These are phyloP conservation scores for Leccinum boreale DNA, from an alignment of 768 basidiomycete genomes.

Conservation along the genomic window DNA sequence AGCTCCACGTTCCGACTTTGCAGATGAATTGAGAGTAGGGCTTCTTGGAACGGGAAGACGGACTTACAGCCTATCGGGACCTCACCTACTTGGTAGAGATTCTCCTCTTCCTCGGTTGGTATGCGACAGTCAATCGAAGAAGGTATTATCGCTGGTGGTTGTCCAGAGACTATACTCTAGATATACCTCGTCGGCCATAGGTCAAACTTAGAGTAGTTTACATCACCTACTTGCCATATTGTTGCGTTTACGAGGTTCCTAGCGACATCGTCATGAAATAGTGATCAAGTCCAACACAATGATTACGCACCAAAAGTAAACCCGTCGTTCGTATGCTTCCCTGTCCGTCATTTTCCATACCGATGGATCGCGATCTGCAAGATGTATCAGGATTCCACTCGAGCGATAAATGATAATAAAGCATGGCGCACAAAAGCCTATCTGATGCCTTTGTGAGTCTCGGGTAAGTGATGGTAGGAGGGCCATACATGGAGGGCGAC, in stretches of 20 bases:
- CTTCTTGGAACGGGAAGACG: background rate
- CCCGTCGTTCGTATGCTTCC: constrained; percentile 50
- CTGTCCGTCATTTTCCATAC: constrained; percentile 48
- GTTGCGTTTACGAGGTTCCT: constrained; percentile 42
- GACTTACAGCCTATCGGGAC: constrained; percentile 44
- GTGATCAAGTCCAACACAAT: background rate
- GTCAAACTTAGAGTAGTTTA: background rate
- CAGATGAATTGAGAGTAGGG: background rate
- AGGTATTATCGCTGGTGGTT: constrained; percentile 44
- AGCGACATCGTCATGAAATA: background rate
- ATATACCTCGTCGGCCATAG: background rate
- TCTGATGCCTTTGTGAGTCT: constrained; percentile 8
- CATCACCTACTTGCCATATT: constrained; percentile 41
- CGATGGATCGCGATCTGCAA: constrained; percentile 46
- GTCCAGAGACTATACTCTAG: constrained; percentile 44
- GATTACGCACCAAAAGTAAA: constrained; percentile 45
- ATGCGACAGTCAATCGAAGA: constrained; percentile 45
- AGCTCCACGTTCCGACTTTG: constrained; percentile 49
- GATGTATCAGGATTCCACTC: constrained; percentile 4
- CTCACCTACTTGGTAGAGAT: constrained; percentile 40
- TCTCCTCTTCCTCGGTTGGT: constrained; percentile 46
- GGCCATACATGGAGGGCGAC: constrained; percentile 43
- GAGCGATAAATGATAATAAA: background rate
- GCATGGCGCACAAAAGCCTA: constrained; percentile 12
- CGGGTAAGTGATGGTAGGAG: background rate